These are phyloP conservation scores for Rhizopus stolonifer DNA, from an alignment of 371 early-diverging fungal species.

Conservation along the genomic window DNA sequence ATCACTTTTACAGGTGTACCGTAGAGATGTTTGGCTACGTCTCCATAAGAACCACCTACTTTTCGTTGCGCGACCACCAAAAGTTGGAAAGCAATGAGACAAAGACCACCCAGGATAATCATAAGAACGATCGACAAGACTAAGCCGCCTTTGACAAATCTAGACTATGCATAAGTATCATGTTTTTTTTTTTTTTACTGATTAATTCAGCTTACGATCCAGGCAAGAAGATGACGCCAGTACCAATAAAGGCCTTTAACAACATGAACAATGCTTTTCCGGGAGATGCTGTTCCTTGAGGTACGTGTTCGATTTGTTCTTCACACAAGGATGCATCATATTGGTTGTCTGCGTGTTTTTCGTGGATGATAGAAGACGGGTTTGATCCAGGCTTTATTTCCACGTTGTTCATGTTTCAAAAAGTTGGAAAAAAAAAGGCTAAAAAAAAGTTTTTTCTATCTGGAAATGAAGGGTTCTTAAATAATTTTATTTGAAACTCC, in stretches of 20 bases:
- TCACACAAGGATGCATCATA: slow-evolving; percentile 10
- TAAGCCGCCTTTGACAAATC: slow-evolving; percentile 48
- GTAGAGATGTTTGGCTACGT: slow-evolving; percentile 70
- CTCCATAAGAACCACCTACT: slow-evolving; percentile 75
- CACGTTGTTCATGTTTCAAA: neutral
- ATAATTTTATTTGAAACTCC: neutral
- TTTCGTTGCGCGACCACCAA: slow-evolving; percentile 34
- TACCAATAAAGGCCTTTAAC: slow-evolving; percentile 77
- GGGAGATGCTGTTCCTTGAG: slow-evolving; percentile 53
- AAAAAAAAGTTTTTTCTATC: neutral
- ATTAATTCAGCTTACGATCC: slow-evolving; percentile 50
- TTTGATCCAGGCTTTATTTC: neutral
- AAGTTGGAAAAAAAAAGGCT: neutral
- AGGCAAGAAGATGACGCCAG: slow-evolving; percentile 66
- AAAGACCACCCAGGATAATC: slow-evolving; percentile 31
- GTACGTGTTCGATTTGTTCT: slow-evolving; percentile 27
- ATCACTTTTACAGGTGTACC: slow-evolving; percentile 64
- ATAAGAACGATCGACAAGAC: slow-evolving; percentile 37
- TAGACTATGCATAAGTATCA: slow-evolving; percentile 6
- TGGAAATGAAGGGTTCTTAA: neutral
- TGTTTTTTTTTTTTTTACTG: neutral
- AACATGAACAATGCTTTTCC: slow-evolving; percentile 72
- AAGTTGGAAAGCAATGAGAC: slow-evolving; percentile 34
- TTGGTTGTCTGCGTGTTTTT: slow-evolving; percentile 17
- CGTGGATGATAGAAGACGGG: neutral